Conservation (phyloP, 495 filamentous ascomycete species). For the Penicillium soppii region DNA sequence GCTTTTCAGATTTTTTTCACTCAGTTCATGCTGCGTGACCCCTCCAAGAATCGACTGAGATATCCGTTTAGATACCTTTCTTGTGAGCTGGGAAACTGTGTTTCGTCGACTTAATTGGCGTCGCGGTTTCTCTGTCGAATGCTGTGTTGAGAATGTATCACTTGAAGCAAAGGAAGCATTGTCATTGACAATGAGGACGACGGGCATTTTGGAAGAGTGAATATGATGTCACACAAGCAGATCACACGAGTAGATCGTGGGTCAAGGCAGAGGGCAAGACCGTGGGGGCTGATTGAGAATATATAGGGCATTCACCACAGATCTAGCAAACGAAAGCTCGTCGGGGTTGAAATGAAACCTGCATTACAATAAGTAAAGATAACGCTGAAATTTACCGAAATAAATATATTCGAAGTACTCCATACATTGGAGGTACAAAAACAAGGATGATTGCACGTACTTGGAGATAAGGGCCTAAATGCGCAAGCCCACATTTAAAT, state of each 20-base stretch:
- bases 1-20: constrained; percentile 16
- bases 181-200: constrained; percentile 12
- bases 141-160: constrained; percentile 16
- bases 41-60: constrained; percentile 9
- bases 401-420: neutral
- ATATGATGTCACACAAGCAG: neutral
- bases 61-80: constrained; percentile 23
- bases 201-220: constrained; percentile 9
- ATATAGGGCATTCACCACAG: neutral
- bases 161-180: constrained; percentile 12
- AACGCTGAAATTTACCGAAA: neutral
- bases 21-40: constrained; percentile 5
- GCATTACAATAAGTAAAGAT: neutral
- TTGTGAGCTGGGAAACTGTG: constrained; percentile 15
- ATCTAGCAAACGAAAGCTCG: neutral
- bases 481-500: neutral
- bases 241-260: neutral
- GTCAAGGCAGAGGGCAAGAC: neutral
- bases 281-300: neutral
- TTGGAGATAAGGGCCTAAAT: neutral
- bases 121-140: constrained; percentile 1
- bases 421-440: neutral
- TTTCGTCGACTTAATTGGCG: constrained; percentile 11
- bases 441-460: neutral
- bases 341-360: neutral